phyloP scores from a whole-genome alignment of 2,329 filamentous ascomycete genomes.

The Zymoseptoria ardabiliae region DNA sequence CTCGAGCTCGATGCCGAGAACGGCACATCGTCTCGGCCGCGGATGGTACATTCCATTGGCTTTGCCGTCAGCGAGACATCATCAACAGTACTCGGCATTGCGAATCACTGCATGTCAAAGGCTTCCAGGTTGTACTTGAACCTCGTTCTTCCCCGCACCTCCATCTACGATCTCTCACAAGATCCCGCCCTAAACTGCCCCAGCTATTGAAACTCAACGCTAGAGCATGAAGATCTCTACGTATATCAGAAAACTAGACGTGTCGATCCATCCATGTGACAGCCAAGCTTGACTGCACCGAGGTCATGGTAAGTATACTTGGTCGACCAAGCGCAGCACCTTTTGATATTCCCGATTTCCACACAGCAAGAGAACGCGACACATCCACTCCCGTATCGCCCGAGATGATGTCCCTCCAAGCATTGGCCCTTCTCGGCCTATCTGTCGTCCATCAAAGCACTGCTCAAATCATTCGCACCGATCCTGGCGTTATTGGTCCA shows the following conservation, averaged over 20 bases:
- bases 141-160: neutral
- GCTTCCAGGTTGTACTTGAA: neutral
- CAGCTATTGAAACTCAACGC: neutral
- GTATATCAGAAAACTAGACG: neutral
- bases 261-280: neutral
- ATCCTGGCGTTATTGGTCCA: constrained; percentile 8
- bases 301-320: neutral
- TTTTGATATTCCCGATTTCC: neutral
- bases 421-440: neutral
- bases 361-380: neutral
- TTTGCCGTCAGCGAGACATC: too few species aligned
- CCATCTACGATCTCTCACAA: neutral
- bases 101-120: too few species aligned
- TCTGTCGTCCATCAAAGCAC: neutral
- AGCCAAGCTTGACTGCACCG: neutral
- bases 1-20: too few species aligned
- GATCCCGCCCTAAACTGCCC: neutral
- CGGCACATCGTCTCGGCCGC: too few species aligned
- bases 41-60: too few species aligned
- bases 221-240: neutral
- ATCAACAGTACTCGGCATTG: too few species aligned
- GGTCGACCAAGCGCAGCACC: neutral
- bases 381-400: neutral
- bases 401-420: neutral
- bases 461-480: constrained; percentile 8